These are phyloP conservation scores for Citrus unshiu DNA, from an alignment of 345 rosid species.

Conservation along the genomic window DNA sequence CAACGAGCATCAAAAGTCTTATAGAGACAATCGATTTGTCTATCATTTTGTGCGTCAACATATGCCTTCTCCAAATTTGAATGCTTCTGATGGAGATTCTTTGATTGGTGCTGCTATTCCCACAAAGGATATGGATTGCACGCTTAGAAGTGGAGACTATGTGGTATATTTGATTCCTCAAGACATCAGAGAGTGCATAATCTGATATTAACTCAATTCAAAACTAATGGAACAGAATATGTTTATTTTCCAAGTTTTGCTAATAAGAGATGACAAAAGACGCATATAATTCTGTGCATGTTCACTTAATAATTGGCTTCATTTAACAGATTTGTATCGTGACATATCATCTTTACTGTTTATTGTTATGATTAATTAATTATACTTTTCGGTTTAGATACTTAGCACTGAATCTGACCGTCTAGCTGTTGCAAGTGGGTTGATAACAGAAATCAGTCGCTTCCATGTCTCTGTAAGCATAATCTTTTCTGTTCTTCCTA, in stretches of 20 bases:
- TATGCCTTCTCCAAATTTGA: slow-evolving; percentile 22
- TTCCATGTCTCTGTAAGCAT: slow-evolving; percentile 76
- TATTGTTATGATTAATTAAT: background rate
- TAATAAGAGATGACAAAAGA: background rate
- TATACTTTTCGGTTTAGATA: slow-evolving; percentile 39
- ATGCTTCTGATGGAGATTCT: slow-evolving; percentile 35
- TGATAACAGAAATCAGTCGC: slow-evolving; percentile 60
- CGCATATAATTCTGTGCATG: background rate
- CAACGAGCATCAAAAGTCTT: slow-evolving; percentile 37
- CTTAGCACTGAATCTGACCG: slow-evolving; percentile 60
- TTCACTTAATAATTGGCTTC: background rate
- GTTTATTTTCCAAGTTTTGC: background rate
- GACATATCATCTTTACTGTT: background rate
- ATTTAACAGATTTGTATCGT: background rate
- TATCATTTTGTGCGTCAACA: slow-evolving; percentile 67
- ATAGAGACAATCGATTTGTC: slow-evolving; percentile 53
- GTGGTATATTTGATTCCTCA: slow-evolving; percentile 54
- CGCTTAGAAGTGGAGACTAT: slow-evolving; percentile 75
- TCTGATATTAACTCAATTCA: background rate
- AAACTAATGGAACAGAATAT: background rate
- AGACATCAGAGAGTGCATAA: background rate
- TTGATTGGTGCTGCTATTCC: slow-evolving; percentile 24
- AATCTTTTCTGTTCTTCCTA: background rate
- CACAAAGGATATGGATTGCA: slow-evolving; percentile 48
- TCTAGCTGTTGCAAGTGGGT: slow-evolving; percentile 68